These are phyloP conservation scores for Xylaria sp. DNA, from an alignment of 2,329 filamentous ascomycete species.

Conservation along the genomic window DNA sequence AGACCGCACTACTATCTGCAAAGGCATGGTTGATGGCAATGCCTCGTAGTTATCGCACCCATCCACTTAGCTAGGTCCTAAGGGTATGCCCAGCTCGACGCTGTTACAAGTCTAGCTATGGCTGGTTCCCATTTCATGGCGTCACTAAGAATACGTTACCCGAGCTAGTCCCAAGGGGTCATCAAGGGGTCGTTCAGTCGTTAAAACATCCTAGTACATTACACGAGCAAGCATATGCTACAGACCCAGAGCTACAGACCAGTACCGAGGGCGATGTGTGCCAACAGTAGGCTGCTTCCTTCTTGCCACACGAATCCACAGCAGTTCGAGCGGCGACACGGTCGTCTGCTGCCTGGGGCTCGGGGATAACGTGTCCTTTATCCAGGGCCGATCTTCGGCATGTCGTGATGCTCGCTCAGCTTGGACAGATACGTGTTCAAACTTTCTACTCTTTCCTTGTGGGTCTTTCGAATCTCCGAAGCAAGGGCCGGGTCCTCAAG, in stretches of 20 bases:
- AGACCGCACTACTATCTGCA: neutral
- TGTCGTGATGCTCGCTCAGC: slow-evolving; percentile 97
- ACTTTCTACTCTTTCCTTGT: slow-evolving; percentile 96
- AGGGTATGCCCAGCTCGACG: neutral
- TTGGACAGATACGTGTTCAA: slow-evolving; percentile 92
- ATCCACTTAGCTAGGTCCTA: neutral
- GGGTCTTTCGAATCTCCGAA: slow-evolving; percentile 90
- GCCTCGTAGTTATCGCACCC: too few relatives aligned
- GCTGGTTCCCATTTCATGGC: neutral
- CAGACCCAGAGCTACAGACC: neutral
- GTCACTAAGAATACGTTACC: neutral
- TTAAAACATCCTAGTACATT: neutral
- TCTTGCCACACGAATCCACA: neutral
- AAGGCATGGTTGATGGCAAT: neutral
- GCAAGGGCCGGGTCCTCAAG: slow-evolving; percentile 67
- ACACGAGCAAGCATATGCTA: neutral
- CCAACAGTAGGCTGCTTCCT: neutral
- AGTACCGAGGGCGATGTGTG: neutral
- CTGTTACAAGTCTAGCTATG: neutral
- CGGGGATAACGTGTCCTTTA: slow-evolving; percentile 48
- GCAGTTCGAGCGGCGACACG: neutral
- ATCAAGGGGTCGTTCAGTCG: neutral
- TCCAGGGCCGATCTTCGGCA: slow-evolving; percentile 76
- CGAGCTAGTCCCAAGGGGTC: neutral
- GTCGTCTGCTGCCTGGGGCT: neutral